Evolutionary conservation across 2,329 filamentous ascomycete species (phyloP), one percentile per base, ranked within the genome.

Genomic region (Elsinoe perseae): DNA sequence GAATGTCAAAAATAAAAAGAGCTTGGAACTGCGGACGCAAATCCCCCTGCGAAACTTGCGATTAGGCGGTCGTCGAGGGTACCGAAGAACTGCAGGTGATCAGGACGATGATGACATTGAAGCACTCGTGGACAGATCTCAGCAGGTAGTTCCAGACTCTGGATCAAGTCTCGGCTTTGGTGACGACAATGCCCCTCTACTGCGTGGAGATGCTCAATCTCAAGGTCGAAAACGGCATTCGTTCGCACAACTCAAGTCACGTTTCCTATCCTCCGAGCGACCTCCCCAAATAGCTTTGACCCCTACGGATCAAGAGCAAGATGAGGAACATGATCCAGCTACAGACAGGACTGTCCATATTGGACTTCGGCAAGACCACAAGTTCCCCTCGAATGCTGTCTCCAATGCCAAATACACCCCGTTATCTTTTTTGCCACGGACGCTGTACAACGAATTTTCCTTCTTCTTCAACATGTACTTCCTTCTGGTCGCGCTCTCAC

Each of bases 401-500:
- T 97, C 92, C 32, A 97, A 98, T 69, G 92, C 93, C 56, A 98
- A 97, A 77, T 98, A 98, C 71, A 97, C 92, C 27, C 84, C 91
- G 1, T 86, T 91, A 76, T 95, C 87, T 54, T 98, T 98, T 71
- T 79, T 98, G 12, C 95, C 95, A 2, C 79, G 92, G 54, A 98
- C 93, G 0, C 77, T 98, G 20, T 98, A 96, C 73, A 97, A 97
- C 73, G 93, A 98, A 69, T 98, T 98, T 70, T 96, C 92, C 58
- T 98, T 97, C 76, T 98, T 98, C 74, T 95, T 98, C 79, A 98
- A 98, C 79, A 89, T 97, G 77, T 98, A 98, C 70, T 98, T 98
- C 70, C 77, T 98, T 56, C 83, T 97, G 23, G 93, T 98, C 50
- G 95, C 93, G 5, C 73, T 97, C 50, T 97, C 92, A 34, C 93